Base-by-base conservation (phyloP, 208 protist genomes). In the Blastocrithidia nonstop region DNA sequence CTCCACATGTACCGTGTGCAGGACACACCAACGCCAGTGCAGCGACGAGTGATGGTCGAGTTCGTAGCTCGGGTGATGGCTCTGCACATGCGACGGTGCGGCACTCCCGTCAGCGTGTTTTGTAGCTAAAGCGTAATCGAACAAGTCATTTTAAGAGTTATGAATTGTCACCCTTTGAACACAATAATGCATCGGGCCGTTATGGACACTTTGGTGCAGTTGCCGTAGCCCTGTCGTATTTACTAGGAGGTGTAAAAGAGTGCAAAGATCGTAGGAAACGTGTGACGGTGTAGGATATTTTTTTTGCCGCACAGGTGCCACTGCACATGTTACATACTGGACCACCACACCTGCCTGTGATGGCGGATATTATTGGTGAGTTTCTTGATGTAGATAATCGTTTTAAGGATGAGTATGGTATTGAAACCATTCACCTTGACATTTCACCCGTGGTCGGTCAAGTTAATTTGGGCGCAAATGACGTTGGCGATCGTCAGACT, bases 371-470 rank as follows among this genome's bases (percentile, higher is more conserved):
- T 44, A 48, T 88, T 36, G 72, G 76, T 21, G 83, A 93, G 39
- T 93, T 93, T 47, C 59, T 93, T 45, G 79, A 84, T 52, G 72
- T 86, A 0, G 83, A 93, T 49, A 88, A 85, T 53, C 78, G 83
- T 35, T 88, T 93, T 51, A 88, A 81, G 47, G 79, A 73, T 29
- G 73, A 84, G 38, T 86, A 88, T 51, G 64, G 71, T 32, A 57
- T 88, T 6, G 78, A 87, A 46, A 71, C 63, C 40, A 42, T 84
- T 26, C 74, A 88, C 63, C 62, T 88, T 31, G 83, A 93, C 46
- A 69, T 88, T 26, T 69, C 70, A 6, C 78, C 79, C 33, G 76
- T 71, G n/a, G 50, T 83, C 39, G 83, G 83, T 0, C 75, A 93
- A 61, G 83, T 93, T 26, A 71, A 86, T 31, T 65, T 84, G 4